Conservation (phyloP, 192 early-diverging fungal genomes). For the Funneliformis mosseae region DNA sequence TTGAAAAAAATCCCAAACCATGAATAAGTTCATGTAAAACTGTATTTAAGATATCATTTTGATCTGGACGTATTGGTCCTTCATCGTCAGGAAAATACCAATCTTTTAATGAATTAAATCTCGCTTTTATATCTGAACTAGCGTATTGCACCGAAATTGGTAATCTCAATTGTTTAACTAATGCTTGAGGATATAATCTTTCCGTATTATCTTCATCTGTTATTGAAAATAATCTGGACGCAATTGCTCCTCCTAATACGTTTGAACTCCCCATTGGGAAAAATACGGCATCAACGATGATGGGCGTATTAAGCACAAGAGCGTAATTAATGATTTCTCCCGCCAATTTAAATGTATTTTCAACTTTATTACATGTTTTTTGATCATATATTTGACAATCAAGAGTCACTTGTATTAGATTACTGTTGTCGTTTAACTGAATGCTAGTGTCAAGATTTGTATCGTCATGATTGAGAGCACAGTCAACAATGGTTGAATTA, state of each 20-base stretch:
- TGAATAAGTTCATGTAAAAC: neutral
- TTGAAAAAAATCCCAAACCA: neutral
- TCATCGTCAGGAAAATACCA: neutral
- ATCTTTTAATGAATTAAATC: neutral
- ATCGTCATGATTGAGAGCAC: neutral
- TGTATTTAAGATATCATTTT: neutral
- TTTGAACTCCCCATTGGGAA: neutral
- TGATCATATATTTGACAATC: neutral
- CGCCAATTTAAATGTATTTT: neutral
- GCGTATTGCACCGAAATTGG: neutral
- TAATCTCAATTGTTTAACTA: constrained; percentile 39
- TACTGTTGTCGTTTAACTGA: neutral
- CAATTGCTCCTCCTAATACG: constrained; percentile 12
- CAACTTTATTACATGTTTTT: neutral
- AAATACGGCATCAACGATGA: neutral
- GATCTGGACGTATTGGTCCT: neutral
- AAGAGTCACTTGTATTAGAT: neutral
- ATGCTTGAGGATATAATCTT: constrained; percentile 46
- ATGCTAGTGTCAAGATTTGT: neutral
- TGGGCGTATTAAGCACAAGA: neutral
- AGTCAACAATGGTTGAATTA: neutral
- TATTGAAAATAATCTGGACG: constrained; percentile 37
- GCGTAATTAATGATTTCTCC: neutral
- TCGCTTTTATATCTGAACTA: neutral
- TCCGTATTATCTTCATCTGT: constrained; percentile 35